Base-by-base conservation (phyloP, 441 rosid species). In the Rhodomyrtus psidioides region DNA sequence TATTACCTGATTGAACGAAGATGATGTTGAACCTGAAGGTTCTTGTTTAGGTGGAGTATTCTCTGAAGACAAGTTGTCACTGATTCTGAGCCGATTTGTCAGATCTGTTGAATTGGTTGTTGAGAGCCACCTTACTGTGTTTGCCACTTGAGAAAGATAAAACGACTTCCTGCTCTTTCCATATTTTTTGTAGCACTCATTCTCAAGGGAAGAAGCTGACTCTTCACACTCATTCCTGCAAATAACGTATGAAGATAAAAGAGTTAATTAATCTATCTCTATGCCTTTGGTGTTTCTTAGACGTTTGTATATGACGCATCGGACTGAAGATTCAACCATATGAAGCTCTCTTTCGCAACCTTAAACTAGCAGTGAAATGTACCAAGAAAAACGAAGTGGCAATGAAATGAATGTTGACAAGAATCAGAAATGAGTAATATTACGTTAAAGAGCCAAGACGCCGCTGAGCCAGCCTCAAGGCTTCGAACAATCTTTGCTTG, bases 121-220 rank as follows among this genome's bases (percentile, higher is more conserved):
- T 55, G 96, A 92, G 65, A 97, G 89, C 98, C 99, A 95, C 90
- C 99, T 93, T 24, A 93, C 91, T 4, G 95, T 95, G 81, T 96
- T 94, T 9, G 96, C 99, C 76, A 96, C 93, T 90, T 95, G 98
- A n/a, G 98, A 97, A 89, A 90, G 92, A 87, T 96, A 97, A 89
- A 96, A 94, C 1, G 98, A 92, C 88, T 94, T 96, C 84, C 99
- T 97, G 16, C 92, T 96, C 95, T 93, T 95, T 84, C 98, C 94
- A 56, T 96, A 96, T 87, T 93, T 96, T 89, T 89, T 88, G 88
- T 91, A 94, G 92, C 99, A 95, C 86, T 96, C 96, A 26, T 89
- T 92, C 93, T 97, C 99, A 46, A 97, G 94, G 86, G 86, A 88
- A 87, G 90, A 84, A 3, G 95, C 94, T 57, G 96, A 88, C 86